A percentile compares a stretch with the other conserved stretches of the same genome.
Conservation (phyloP, 192 early-diverging fungal genomes). For the Fimicolochytrium jonesii region DNA sequence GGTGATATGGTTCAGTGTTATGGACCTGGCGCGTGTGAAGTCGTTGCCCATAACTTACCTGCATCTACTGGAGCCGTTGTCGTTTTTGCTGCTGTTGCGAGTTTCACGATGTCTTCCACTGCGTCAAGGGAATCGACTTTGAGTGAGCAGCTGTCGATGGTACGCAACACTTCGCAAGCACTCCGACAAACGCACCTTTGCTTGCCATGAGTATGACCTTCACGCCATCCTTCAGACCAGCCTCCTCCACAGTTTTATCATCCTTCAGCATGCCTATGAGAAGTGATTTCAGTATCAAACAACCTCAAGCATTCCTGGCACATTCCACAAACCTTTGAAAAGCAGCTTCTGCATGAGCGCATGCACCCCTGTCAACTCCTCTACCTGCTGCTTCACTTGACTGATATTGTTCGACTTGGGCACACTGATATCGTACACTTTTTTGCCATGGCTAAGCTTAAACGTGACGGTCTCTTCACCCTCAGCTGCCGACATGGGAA, state of each 20-base stretch:
- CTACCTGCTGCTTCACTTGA: constrained; percentile 9
- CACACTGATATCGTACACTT: constrained; percentile 4
- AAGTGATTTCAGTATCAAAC: background rate
- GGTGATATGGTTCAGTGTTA: background rate
- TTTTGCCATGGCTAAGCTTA: constrained; percentile 14
- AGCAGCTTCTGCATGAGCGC: constrained; percentile 25
- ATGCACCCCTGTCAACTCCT: constrained; percentile 11
- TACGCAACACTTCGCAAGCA: background rate
- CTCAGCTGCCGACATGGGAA: no score
- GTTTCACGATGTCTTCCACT: constrained; percentile 20
- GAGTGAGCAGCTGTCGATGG: background rate
- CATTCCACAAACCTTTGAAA: constrained; percentile 7
- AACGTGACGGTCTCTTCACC: constrained; percentile 11
- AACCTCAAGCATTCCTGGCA: background rate
- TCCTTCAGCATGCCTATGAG: constrained; percentile 21
- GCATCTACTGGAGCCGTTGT: background rate
- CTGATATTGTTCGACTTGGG: background rate
- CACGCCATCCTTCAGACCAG: constrained; percentile 9
- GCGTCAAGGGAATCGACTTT: background rate
- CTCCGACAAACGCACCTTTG: constrained; percentile 3
- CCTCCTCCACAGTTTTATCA: constrained; percentile 10
- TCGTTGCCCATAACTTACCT: background rate
- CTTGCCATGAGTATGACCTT: constrained; percentile 28
- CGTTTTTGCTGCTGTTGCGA: constrained; percentile 10
- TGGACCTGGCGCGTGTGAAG: no score